Evolutionary conservation across 2,329 filamentous ascomycete species (phyloP).

Genomic region (Sordariomycetes sp.): DNA sequence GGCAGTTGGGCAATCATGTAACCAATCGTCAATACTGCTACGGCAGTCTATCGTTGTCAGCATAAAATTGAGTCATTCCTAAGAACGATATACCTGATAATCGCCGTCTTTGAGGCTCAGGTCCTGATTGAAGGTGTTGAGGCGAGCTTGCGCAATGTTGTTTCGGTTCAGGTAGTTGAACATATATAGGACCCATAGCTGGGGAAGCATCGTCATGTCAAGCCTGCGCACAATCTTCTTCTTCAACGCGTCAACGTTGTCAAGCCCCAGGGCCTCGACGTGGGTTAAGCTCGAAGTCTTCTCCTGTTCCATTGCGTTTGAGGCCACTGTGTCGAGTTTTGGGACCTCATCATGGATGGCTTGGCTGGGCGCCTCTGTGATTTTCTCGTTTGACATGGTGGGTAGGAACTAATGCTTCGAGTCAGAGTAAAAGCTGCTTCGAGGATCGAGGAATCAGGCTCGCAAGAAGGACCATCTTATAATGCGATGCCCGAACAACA

Average conservation of each 20-base stretch:
- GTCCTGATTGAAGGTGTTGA: conserved; percentile 5
- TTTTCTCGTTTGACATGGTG: no score
- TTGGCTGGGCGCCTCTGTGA: no score
- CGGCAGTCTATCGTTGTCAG: conserved; percentile 3
- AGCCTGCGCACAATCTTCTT: conserved; percentile 9
- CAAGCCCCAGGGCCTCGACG: conserved; percentile 1
- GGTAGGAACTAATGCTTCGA: no score
- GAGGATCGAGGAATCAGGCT: no score
- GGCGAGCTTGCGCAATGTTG: conserved; percentile 8
- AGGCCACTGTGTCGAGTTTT: no score
- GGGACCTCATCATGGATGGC: no score
- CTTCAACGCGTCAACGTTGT: conserved; percentile 2
- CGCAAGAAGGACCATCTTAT: no score
- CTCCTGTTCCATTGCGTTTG: no score
- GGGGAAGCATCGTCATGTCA: conserved; percentile 10
- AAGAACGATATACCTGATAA: conserved; percentile 3
- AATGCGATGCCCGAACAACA: no score
- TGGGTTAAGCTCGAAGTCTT: no score
- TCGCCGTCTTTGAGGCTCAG: conserved; percentile 3
- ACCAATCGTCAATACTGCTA: conserved; percentile 4
- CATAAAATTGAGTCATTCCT: not conserved
- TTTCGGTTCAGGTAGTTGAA: conserved; percentile 12
- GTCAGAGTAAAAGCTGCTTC: no score
- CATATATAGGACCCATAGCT: conserved; percentile 12
- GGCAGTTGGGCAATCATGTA: conserved; percentile 29